These are phyloP conservation scores for Hymenoscyphus fructigenus DNA, from an alignment of 2,329 filamentous ascomycete genomes.

Conservation along the genomic window DNA sequence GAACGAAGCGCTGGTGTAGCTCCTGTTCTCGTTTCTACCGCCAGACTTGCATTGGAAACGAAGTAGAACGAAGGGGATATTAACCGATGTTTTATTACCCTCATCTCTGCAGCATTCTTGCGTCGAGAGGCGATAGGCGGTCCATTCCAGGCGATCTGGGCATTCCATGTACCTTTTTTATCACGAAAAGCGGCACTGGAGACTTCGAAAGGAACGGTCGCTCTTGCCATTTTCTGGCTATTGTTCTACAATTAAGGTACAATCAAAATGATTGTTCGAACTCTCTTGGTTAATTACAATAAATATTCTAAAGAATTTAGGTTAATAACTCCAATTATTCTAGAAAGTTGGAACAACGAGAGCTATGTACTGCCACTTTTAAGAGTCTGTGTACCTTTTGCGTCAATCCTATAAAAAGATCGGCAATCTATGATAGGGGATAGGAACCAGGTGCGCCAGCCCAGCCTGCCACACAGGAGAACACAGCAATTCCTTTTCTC, in stretches of 20 bases:
- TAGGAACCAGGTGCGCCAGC: too few relatives aligned
- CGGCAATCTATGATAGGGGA: constrained; percentile 34
- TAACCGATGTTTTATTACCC: constrained; percentile 14
- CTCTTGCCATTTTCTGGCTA: too few relatives aligned
- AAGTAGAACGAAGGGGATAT: background rate
- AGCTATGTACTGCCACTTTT: too few relatives aligned
- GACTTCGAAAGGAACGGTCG: too few relatives aligned
- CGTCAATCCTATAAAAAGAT: constrained; percentile 35
- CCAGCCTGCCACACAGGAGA: constrained; percentile 19
- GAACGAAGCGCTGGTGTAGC: constrained; percentile 1
- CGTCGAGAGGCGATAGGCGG: constrained; percentile 6
- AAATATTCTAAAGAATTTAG: too few relatives aligned
- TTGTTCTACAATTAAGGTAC: too few relatives aligned
- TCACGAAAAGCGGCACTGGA: background rate
- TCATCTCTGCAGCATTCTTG: constrained; percentile 32
- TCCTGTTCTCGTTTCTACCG: background rate
- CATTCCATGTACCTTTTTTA: constrained; percentile 23
- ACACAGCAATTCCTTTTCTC: constrained; percentile 19
- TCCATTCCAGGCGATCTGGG: constrained; percentile 27
- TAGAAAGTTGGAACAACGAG: too few relatives aligned
- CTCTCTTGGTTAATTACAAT: too few relatives aligned
- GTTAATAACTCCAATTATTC: too few relatives aligned
- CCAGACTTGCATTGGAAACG: background rate
- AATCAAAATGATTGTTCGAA: too few relatives aligned
- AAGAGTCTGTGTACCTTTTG: constrained; percentile 22